Evolutionary conservation across 371 early-diverging fungal species (phyloP).

Genomic region (Lichtheimia hyalospora): DNA sequence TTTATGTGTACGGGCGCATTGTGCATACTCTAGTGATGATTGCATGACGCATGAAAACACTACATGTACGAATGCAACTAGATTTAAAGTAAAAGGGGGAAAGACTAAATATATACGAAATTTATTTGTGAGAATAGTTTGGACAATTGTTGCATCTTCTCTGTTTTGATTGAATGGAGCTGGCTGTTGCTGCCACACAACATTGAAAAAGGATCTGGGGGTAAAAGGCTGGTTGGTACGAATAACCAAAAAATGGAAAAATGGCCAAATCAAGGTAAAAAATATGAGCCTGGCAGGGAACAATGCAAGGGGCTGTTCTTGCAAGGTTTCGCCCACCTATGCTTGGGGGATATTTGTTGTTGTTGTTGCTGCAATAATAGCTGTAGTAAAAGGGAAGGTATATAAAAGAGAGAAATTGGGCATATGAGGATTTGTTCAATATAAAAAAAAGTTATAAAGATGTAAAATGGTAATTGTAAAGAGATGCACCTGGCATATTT

Average conservation of each 20-base stretch:
- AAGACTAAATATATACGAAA: too few relatives aligned
- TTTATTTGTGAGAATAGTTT: background rate
- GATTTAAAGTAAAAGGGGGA: too few relatives aligned
- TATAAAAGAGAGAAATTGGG: constrained; percentile 6
- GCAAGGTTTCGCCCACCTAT: constrained; percentile 11
- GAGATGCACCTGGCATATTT: constrained; percentile 19
- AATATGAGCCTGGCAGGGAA: constrained; percentile 2
- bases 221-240: background rate
- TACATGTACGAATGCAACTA: too few relatives aligned
- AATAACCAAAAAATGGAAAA: constrained; percentile 11
- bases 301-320: constrained; percentile 1
- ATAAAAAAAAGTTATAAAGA: too few relatives aligned
- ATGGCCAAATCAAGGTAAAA: constrained; percentile 12
- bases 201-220: too few relatives aligned
- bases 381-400: constrained; percentile 1
- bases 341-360: background rate
- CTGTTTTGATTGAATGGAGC: constrained; percentile 1
- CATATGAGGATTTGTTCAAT: background rate
- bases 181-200: too few relatives aligned
- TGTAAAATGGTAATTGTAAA: too few relatives aligned
- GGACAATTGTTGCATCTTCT: constrained; percentile 5
- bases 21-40: too few relatives aligned
- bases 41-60: too few relatives aligned
- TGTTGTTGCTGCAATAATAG: constrained; percentile 6
- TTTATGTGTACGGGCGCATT: too few relatives aligned